Evolutionary conservation across 495 filamentous ascomycete species (phyloP).

Genomic region (Tuber microsphaerosporum): DNA sequence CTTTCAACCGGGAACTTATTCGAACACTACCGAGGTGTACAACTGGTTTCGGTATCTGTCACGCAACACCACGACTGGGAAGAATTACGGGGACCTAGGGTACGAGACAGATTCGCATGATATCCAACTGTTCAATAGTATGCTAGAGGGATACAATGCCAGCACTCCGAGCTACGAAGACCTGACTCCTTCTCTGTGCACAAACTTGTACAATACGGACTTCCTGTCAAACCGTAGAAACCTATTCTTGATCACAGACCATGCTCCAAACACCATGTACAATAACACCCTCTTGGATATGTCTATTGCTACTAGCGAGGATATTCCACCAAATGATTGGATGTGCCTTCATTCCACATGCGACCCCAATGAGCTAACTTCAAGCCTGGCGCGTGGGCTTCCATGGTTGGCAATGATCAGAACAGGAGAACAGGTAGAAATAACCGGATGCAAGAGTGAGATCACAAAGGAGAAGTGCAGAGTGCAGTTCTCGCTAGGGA

Average conservation of each 20-base stretch:
- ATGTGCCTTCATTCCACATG: background rate
- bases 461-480: too few relatives aligned
- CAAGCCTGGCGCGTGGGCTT: too few relatives aligned
- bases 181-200: background rate
- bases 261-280: background rate
- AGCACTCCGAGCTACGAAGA: background rate
- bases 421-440: too few relatives aligned
- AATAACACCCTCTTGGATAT: background rate
- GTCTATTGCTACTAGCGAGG: rapidly evolving
- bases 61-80: background rate
- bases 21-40: background rate
- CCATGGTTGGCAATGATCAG: too few relatives aligned
- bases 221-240: background rate
- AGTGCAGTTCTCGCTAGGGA: too few relatives aligned
- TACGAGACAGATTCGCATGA: background rate
- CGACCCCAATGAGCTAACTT: background rate
- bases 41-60: too few relatives aligned
- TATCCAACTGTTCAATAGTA: background rate
- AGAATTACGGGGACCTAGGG: background rate
- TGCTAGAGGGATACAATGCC: background rate
- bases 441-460: too few relatives aligned
- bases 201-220: background rate
- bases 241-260: background rate
- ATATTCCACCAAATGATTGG: background rate
- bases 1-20: background rate